Evolutionary conservation across 2,329 filamentous ascomycete genomes (phyloP).

Genomic region (Hypomyces rosellus): DNA sequence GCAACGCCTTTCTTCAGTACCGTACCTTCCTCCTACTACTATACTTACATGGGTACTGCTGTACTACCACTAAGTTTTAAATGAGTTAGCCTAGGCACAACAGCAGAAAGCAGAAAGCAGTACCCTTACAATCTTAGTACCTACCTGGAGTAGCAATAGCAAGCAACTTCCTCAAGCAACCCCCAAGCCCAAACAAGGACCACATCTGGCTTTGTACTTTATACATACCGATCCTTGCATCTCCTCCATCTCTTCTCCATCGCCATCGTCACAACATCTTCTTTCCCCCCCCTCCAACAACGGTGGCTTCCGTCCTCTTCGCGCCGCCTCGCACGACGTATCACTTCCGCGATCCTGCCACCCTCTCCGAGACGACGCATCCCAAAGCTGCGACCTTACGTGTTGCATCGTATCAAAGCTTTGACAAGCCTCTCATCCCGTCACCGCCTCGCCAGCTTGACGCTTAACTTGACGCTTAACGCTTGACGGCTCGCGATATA

Average conservation of each 20-base stretch:
- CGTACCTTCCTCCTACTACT: too few species aligned
- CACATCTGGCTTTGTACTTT: not conserved
- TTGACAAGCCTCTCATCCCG: not conserved
- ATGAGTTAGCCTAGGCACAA: slow-evolving; percentile 1
- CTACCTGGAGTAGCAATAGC: not conserved
- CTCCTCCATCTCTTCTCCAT: slow-evolving; percentile 3
- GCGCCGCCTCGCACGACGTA: slow-evolving; percentile 3
- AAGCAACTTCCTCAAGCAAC: not conserved
- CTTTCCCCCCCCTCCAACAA: slow-evolving; percentile 7
- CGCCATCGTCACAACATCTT: slow-evolving; percentile 1
- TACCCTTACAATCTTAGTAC: not conserved
- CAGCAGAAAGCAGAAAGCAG: not conserved
- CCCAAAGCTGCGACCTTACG: slow-evolving; percentile 3
- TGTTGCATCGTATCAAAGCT: slow-evolving; percentile 2
- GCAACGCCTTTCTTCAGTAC: not conserved
- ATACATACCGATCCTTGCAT: slow-evolving; percentile 4
- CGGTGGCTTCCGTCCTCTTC: slow-evolving; percentile 6
- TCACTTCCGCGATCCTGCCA: slow-evolving; percentile 1
- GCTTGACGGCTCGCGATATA: not conserved
- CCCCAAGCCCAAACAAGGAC: not conserved
- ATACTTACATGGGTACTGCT: not conserved
- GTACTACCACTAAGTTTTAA: not conserved
- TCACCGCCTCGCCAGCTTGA: slow-evolving; percentile 4
- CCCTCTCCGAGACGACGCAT: not conserved
- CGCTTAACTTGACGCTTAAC: not conserved